Evolutionary conservation across 768 basidiomycete genomes (phyloP), one percentile per base, ranked within the genome.

Genomic region (Lentinula raphanica): DNA sequence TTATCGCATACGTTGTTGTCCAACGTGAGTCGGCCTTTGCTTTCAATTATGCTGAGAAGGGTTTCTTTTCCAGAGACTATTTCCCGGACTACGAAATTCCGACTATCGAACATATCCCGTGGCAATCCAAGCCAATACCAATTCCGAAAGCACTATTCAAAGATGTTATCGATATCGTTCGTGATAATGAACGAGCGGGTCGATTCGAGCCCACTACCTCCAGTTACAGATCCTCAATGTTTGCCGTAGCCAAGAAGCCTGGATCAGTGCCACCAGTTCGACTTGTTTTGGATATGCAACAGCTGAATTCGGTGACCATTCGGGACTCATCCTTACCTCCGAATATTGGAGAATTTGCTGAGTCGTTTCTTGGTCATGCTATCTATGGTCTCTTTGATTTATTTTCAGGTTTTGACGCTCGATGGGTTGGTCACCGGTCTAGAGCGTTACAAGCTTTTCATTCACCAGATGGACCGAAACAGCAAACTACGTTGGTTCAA

Each of bases 401-500:
- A n/a, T n/a, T n/a, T n/a, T n/a, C n/a, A n/a, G n/a, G n/a, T n/a
- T n/a, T n/a, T n/a, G n/a, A n/a, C n/a, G n/a, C n/a, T n/a, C n/a
- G n/a, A n/a, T n/a, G n/a, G n/a, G n/a, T n/a, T n/a, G n/a, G n/a
- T n/a, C n/a, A n/a, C n/a, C n/a, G n/a, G n/a, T n/a, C n/a, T n/a
- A n/a, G n/a, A n/a, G n/a, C n/a, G n/a, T n/a, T n/a, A n/a, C 32
- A 35, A 27, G 23, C 25, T 45, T 45, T 45, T 6, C 32, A 35
- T 35, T 35, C 32, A 0, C 32, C 32, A 0, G 32, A 35, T 6
- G 32, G 32, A 8, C 32, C 32, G 5, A 35, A 56, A 29, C 60
- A 61, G 15, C 60, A 61, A 29, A 25, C 23, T 11, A 61, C 58
- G 2, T n/a, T 61, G 21, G 60, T 58, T 5, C 60, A 61, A 21